Base-by-base conservation (phyloP, 2,329 filamentous ascomycete genomes). In the Colletotrichum eleusines region DNA sequence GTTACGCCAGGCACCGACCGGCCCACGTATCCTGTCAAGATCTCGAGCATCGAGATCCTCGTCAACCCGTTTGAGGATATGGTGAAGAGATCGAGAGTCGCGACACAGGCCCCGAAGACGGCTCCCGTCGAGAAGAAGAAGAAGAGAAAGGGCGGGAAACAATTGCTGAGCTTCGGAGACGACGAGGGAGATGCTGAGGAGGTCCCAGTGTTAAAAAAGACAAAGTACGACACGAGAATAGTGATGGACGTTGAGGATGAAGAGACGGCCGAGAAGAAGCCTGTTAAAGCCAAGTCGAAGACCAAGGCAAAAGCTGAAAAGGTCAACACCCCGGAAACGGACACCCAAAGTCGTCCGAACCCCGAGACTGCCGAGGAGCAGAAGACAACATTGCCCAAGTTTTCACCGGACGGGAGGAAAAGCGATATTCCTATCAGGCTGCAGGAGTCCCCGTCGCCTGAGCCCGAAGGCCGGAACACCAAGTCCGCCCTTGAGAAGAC, bases 1-100 rank as follows among this genome's bases (percentile, higher is more conserved):
- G 84, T 97, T 23, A 89, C 91, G 33, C 91, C 94, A 65, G 91
- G 90, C 20, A 91, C 89, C 8, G 95, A 98, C 73, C 87, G 94
- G 72, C 95, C 95, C 2, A 81, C 97, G 59, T 99, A 97, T 79
- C 92, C 95, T 0, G 89, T 94, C 44, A 94, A 91, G 80, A 91
- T 99, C 69, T 90, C 89, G 5, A 84, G 86, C 26, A 84, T 92
- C 35, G 93, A 96, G 79, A 89, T 97, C 26, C 79, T 96, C 73
- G 89, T 94, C 58, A 96, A 96, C 76, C 93, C 93, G 0, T 97
- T 95, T 72, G 88, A 92, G 59, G 92, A 93, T 76, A 94, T 96
- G 92, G 88, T 90, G 76, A 92, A 89, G 83, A 87, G 90, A 75
- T 85, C 87, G 60, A 86, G 87, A 66, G 84, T 88, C 50, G 88